Evolutionary conservation across 1,284 basidiomycete species (phyloP), one percentile per base, ranked within the genome.

Genomic region (Phlebopus sp.): DNA sequence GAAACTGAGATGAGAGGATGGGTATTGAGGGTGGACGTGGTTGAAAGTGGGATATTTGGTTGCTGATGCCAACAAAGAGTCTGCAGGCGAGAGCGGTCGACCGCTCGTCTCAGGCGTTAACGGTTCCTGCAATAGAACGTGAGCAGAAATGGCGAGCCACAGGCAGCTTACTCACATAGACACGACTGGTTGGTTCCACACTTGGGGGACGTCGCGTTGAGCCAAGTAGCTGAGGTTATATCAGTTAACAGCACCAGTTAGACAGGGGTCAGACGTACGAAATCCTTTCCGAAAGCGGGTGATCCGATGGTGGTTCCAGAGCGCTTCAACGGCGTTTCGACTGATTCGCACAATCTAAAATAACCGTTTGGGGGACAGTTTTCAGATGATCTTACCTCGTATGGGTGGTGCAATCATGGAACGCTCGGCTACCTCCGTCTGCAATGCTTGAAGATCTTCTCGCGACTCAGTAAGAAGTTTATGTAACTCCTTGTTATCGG

Each of bases 401-500:
- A 62, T 50, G 41, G 69, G 66, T 34, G 69, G 65, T 17, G 68
- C 70, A 46, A 70, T 71, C 15, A 78, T 82, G 29, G 79, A 73
- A 35, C 82, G 75, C 60, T 92, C 89, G 44, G 86, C 87, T 0
- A 86, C 67, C 64, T 93, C 90, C 55, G 84, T 82, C 47, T 84
- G 82, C 40, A 91, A 64, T 2, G 70, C 60, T 46, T 83, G 78
- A 6, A 84, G 65, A 53, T 92, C 89, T 58, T 93, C 90, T n/a
- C 90, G 77, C 1, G 88, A 77, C 42, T 90, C 85, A 2, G 78
- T 66, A 5, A 95, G 72, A 13, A 92, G 67, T 46, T 77, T 78
- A 50, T 88, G 84, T 32, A 95, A 68, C 60, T 95, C 90, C 4
- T 79, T 76, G 49, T 90, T 90, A 58, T 92, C 90, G 27, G 81